phyloP scores from a whole-genome alignment of 768 basidiomycete species.

The Suillus fuscotomentosus region DNA sequence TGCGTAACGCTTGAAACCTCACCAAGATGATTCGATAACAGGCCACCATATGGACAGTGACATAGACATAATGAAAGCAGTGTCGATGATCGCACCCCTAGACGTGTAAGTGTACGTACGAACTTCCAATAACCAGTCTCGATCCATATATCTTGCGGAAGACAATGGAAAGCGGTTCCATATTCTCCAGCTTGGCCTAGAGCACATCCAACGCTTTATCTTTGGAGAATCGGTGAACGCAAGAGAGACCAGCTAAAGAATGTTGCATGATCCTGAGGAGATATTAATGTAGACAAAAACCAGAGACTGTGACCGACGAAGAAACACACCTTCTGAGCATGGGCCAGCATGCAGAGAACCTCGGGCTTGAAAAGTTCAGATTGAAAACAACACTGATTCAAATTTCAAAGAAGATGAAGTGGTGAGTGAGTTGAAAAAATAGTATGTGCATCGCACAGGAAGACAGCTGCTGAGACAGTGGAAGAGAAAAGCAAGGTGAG shows the following conservation, averaged over 20 bases:
- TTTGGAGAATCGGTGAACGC: conserved; percentile 14
- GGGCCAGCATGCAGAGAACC: neutral
- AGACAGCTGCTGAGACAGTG: neutral
- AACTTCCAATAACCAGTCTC: neutral
- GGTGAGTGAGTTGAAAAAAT: neutral
- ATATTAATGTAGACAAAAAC: neutral
- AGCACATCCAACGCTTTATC: conserved; percentile 14
- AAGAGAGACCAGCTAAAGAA: neutral
- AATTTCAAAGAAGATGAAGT: neutral
- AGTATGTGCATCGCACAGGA: neutral
- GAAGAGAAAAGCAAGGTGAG: neutral
- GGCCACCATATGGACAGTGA: neutral
- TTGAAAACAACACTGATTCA: neutral
- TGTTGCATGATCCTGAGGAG: neutral
- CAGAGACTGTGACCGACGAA: neutral
- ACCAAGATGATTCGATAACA: neutral
- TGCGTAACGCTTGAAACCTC: neutral
- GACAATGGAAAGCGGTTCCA: conserved; percentile 16
- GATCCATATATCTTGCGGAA: conserved; percentile 6
- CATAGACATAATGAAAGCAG: neutral
- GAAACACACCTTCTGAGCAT: neutral
- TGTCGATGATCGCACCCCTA: neutral
- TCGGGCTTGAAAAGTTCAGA: neutral
- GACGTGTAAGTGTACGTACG: neutral
- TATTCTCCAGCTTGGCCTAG: conserved; percentile 12